A percentile compares a stretch with the other conserved stretches of the same genome.
phyloP scores from a whole-genome alignment of 495 filamentous ascomycete genomes.

The Lophiotrema nucula region DNA sequence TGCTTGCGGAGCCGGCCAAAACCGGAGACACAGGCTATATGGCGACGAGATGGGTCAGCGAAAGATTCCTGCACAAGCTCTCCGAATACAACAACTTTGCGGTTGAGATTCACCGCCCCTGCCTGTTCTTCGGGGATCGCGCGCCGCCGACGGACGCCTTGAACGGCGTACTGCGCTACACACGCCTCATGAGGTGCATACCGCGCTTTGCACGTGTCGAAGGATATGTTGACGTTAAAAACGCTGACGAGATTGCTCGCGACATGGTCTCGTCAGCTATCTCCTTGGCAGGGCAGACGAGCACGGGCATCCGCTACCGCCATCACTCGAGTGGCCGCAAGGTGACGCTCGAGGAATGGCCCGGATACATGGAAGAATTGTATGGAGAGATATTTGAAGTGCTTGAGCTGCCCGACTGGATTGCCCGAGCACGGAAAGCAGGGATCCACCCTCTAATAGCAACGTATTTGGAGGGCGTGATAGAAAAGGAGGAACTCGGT shows the following conservation, averaged over 20 bases:
- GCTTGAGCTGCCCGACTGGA: not conserved
- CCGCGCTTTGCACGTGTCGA: not conserved
- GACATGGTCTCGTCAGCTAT: not conserved
- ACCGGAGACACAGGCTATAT: not conserved
- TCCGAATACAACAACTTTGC: not conserved
- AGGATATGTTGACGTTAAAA: not conserved
- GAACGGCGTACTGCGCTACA: not conserved
- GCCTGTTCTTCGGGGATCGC: not conserved
- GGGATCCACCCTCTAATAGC: not conserved
- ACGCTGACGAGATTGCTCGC: not conserved
- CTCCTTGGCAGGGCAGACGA: not conserved
- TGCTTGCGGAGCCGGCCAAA: not conserved
- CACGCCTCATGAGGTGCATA: not conserved
- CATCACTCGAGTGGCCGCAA: not conserved
- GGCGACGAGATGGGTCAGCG: not conserved
- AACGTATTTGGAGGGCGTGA: not conserved
- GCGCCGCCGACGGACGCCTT: not conserved
- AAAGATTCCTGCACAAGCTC: not conserved
- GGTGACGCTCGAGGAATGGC: not conserved
- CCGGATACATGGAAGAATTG: not conserved
- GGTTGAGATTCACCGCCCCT: not conserved
- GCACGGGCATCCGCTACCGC: not conserved
- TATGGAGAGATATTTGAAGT: not conserved
- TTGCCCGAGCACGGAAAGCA: not conserved
- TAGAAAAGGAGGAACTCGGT: not conserved